Evolutionary conservation across 768 basidiomycete species (phyloP).

Genomic region (button mushroom (Agaricus bisporus)): DNA sequence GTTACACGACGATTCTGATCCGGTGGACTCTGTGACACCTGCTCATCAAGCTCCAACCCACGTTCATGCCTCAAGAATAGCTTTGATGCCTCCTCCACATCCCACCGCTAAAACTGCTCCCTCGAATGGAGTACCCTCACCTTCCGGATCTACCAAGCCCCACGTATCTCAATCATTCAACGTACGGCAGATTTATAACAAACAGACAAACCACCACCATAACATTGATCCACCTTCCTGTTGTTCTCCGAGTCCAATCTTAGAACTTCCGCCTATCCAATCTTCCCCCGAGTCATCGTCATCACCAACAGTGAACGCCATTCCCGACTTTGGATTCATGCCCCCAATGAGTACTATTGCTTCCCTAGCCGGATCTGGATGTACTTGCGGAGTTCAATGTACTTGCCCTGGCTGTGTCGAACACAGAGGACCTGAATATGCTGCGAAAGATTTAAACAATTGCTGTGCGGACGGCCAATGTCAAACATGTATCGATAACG

Average conservation of each 20-base stretch:
- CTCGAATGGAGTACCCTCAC: background rate
- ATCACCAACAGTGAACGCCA: constrained; percentile 18
- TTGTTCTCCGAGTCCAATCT: constrained; percentile 18
- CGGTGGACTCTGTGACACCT: constrained; percentile 24
- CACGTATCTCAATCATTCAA: constrained; percentile 23
- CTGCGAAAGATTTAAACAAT: constrained; percentile 36
- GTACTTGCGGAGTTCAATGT: constrained; percentile 65
- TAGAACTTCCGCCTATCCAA: constrained; percentile 47
- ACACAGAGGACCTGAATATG: constrained; percentile 53
- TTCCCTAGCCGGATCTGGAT: constrained; percentile 61
- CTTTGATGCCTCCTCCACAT: constrained; percentile 2
- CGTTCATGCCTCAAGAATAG: constrained; percentile 14
- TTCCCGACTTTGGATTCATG: constrained; percentile 49
- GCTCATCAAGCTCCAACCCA: constrained; percentile 33
- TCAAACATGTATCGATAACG: constrained; percentile 55
- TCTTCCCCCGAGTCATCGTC: constrained; percentile 21
- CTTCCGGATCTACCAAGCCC: constrained; percentile 13
- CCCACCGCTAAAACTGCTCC: constrained; percentile 11
- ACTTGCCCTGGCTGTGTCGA: constrained; percentile 69
- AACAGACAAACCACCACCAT: constrained; percentile 24
- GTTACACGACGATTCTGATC: constrained; percentile 11
- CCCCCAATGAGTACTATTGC: constrained; percentile 53
- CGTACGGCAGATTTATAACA: constrained; percentile 22
- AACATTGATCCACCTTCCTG: constrained; percentile 12
- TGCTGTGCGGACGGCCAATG: constrained; percentile 45